Conservation (phyloP, 2,329 filamentous ascomycete genomes). For the Fusarium temperatum region DNA sequence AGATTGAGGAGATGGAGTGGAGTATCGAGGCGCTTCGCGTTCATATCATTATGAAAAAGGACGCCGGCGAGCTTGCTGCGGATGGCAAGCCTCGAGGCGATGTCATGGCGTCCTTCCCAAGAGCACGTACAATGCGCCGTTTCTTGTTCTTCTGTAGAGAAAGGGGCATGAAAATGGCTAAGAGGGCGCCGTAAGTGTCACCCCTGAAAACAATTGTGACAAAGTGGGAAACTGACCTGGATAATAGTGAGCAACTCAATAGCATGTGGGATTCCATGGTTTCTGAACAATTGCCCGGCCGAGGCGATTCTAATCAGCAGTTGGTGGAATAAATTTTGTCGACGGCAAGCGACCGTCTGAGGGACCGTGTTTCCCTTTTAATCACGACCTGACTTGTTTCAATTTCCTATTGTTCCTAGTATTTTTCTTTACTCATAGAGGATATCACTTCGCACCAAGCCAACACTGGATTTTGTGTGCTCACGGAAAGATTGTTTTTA, state of each 20-base stretch:
- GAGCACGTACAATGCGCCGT: conserved; percentile 61
- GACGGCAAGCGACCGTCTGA: not conserved
- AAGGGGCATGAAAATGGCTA: conserved; percentile 54
- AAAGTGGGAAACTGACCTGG: conserved; percentile 25
- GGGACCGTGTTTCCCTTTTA: not conserved
- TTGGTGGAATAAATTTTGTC: conserved; percentile 38
- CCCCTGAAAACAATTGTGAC: not conserved
- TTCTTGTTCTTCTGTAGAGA: conserved; percentile 59
- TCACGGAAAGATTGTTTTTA: conserved; percentile 18
- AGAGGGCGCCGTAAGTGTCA: conserved; percentile 52
- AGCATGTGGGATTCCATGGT: conserved; percentile 49
- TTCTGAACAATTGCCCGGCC: conserved; percentile 45
- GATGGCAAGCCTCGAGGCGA: conserved; percentile 54
- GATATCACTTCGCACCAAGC: conserved; percentile 29
- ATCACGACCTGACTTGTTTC: not conserved
- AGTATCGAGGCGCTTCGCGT: conserved; percentile 54
- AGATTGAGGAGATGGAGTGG: conserved; percentile 58
- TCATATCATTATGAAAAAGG: conserved; percentile 50
- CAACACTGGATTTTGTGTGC: conserved; percentile 38
- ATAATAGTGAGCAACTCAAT: conserved; percentile 48
- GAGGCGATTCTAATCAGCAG: conserved; percentile 41
- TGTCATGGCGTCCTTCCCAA: conserved; percentile 61
- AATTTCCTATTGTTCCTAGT: not conserved
- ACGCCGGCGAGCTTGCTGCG: conserved; percentile 37
- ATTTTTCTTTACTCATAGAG: conserved; percentile 26